Evolutionary conservation across 179 eudicot species (phyloP).

Genomic region (Pouteria campechiana): DNA sequence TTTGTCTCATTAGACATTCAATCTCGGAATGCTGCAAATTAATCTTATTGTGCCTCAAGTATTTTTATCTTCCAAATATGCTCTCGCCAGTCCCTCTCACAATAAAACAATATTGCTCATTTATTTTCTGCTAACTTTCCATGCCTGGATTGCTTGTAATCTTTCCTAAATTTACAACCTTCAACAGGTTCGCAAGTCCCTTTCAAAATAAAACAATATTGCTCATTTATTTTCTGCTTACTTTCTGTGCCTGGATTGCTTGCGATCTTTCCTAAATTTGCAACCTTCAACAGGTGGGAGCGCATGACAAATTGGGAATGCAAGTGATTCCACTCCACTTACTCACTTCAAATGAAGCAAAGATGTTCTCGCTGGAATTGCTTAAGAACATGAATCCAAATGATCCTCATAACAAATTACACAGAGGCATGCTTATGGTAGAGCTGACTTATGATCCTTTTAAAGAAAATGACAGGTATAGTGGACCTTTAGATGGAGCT

Average conservation of each 20-base stretch:
- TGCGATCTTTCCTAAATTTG: no score
- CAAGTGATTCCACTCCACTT: slow-evolving; percentile 54
- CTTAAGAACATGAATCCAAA: slow-evolving; percentile 33
- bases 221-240: neutral
- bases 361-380: slow-evolving; percentile 56
- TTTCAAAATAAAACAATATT: no score
- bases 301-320: slow-evolving; percentile 66
- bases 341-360: slow-evolving; percentile 49
- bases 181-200: no score
- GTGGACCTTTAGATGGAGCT: slow-evolving; percentile 12
- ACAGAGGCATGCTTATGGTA: slow-evolving; percentile 55
- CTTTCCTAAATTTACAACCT: no score
- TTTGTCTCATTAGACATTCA: no score
- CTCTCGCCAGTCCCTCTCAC: no score
- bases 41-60: no score
- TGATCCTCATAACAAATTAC: slow-evolving; percentile 44
- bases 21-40: no score
- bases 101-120: no score
- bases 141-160: no score
- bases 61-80: no score
- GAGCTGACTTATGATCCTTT: slow-evolving; percentile 74
- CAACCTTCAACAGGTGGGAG: slow-evolving; percentile 72
- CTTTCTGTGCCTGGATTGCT: no score
- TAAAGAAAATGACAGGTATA: slow-evolving; percentile 27
- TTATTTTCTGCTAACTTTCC: neutral